A percentile compares a stretch with the other conserved stretches of the same genome.
Conservation (phyloP, 306 rosid species). For the Pterocarpus macrocarpus region DNA sequence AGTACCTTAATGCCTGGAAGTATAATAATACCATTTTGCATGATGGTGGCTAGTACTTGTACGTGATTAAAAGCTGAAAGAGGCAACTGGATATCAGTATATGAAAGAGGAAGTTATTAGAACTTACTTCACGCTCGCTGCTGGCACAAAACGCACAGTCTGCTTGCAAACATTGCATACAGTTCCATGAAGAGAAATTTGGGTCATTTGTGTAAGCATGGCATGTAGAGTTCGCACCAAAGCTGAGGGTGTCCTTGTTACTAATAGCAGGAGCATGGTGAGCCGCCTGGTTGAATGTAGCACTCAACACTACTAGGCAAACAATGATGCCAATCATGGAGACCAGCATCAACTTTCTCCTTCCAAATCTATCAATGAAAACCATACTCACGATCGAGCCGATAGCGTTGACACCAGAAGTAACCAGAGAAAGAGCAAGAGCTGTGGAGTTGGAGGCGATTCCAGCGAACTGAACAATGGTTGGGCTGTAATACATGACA, state of each 20-base stretch:
- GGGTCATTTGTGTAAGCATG: constrained; percentile 55
- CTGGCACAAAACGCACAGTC: constrained; percentile 74
- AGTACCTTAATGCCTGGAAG: background rate
- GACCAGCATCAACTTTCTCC: constrained; percentile 74
- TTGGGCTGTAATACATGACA: constrained; percentile 94
- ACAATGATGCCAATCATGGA: constrained; percentile 68
- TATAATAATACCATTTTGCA: constrained; percentile 7
- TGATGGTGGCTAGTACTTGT: background rate
- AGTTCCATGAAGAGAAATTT: constrained; percentile 69
- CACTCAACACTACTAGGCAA: constrained; percentile 63
- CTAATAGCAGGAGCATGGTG: constrained; percentile 62
- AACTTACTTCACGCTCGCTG: constrained; percentile 55
- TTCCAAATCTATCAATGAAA: constrained; percentile 69
- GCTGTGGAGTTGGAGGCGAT: constrained; percentile 80
- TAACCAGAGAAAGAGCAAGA: constrained; percentile 79
- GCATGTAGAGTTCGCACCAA: constrained; percentile 74
- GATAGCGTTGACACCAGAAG: constrained; percentile 75
- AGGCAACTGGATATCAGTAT: background rate
- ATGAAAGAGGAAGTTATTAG: background rate
- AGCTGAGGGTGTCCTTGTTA: constrained; percentile 60
- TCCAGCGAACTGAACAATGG: constrained; percentile 88
- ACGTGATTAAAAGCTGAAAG: background rate
- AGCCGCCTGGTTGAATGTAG: constrained; percentile 64
- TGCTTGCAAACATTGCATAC: constrained; percentile 75
- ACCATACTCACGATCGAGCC: constrained; percentile 76